These are phyloP conservation scores for Cryphonectria carpinicola DNA, from an alignment of 2,329 filamentous ascomycete genomes.

Conservation along the genomic window DNA sequence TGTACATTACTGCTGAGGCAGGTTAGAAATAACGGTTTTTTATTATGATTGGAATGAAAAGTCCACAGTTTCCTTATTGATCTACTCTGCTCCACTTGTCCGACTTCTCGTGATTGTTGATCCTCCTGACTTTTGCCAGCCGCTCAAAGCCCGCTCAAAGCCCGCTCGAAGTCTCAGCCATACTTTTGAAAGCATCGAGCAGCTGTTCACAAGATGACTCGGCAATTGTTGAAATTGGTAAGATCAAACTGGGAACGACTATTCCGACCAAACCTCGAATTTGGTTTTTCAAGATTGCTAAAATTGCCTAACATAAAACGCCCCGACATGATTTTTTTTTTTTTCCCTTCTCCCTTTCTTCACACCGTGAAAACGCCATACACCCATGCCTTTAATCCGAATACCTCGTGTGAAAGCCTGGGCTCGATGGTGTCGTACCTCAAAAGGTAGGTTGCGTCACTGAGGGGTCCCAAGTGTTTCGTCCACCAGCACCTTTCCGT, in stretches of 20 bases:
- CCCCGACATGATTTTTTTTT: background rate
- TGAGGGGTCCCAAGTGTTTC: background rate
- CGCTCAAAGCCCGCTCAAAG: too few relatives aligned
- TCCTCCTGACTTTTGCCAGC: too few relatives aligned
- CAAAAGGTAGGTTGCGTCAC: background rate
- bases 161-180: too few relatives aligned
- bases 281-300: background rate
- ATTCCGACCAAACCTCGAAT: background rate
- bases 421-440: background rate
- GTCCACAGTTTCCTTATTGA: background rate
- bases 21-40: background rate
- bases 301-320: background rate
- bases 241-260: background rate
- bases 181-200: too few relatives aligned
- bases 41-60: background rate
- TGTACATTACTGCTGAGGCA: background rate
- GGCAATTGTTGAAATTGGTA: too few relatives aligned
- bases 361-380: background rate
- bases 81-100: background rate
- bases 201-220: too few relatives aligned
- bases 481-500: background rate
- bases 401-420: background rate
- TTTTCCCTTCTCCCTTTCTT: background rate
- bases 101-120: background rate
- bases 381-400: background rate